Evolutionary conservation across 2,329 filamentous ascomycete species (phyloP), one percentile per base, ranked within the genome.

Genomic region (Penicillium sp.): DNA sequence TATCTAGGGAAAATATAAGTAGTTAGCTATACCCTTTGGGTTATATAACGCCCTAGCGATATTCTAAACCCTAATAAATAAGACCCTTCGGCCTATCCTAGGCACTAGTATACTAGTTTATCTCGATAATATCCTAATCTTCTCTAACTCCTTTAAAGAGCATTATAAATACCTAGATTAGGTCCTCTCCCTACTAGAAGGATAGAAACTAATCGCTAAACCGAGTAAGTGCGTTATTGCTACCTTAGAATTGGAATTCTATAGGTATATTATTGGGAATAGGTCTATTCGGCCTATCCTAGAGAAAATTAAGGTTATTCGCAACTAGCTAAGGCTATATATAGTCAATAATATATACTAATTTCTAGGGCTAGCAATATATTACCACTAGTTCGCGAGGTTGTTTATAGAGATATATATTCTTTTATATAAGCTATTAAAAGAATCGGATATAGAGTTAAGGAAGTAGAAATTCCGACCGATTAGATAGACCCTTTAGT

Each of bases 311-410:
- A 30, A 42, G 16, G 41, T 36, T 6, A 45, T 53, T 17, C 4
- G 20, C 10, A 31, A 48, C 20, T 54, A 35, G 45, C 13, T 26
- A 9, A 28, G 16, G 0, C 36, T 44, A 6, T 29, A 6, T 5
- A 38, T 11, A 0, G 26, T 49, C 3, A 45, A 50, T 14, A 49
- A 50, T n/a, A 29, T 54, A 11, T 40, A 49, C 30, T 26, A 17
- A 6, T 59, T 54, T 29, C 30, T 50, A 28, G 45, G 47, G 11
- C 55, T 60, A 18, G 33, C 37, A 5, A 57, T 57, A 27, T 58
- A 45, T 38, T 59, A 58, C 27, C 25, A 35, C 23, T 23, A 35
- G 6, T 59, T 60, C 37, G 55, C 60, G 4, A 12, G 30, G 10
- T 35, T 43, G 7, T 61, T 44, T 37, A 47, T 26, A 2, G n/a